Evolutionary conservation across 495 filamentous ascomycete genomes (phyloP).

Genomic region (Talaromyces proteolyticus): DNA sequence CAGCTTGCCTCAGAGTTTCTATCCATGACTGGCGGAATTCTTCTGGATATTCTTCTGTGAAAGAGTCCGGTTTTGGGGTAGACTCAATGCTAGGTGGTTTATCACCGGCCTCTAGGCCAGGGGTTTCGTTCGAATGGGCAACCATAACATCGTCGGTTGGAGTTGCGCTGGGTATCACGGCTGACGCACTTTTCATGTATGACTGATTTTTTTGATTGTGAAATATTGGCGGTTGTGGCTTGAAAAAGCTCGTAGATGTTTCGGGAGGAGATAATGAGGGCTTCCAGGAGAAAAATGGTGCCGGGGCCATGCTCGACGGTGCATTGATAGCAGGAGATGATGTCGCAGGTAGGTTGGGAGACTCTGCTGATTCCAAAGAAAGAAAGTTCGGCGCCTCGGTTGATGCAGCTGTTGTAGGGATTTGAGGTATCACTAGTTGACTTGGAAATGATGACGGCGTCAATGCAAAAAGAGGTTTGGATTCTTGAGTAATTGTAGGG

Average conservation of each 20-base stretch:
- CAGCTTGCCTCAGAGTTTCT: not conserved
- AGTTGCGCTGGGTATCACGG: no score
- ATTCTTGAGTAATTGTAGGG: not conserved
- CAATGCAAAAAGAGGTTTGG: not conserved
- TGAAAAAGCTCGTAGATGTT: not conserved
- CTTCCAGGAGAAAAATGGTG: not conserved
- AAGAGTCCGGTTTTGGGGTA: not conserved
- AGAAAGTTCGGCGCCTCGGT: not conserved
- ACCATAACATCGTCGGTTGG: no score
- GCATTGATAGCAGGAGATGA: not conserved
- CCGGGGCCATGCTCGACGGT: not conserved
- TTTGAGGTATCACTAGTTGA: not conserved
- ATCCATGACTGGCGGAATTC: conserved; percentile 6
- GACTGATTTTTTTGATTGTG: no score
- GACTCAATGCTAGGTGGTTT: no score
- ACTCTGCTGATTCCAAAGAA: not conserved
- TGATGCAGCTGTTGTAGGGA: not conserved
- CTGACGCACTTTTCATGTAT: no score
- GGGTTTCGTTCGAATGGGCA: no score
- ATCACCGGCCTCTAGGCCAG: no score
- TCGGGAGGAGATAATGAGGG: not conserved
- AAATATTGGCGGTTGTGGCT: not conserved
- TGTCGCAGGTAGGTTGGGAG: not conserved
- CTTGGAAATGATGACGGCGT: not conserved
- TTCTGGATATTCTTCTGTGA: not conserved